Conservation (phyloP, 208 protist species). For the Leishmania tarentolae region DNA sequence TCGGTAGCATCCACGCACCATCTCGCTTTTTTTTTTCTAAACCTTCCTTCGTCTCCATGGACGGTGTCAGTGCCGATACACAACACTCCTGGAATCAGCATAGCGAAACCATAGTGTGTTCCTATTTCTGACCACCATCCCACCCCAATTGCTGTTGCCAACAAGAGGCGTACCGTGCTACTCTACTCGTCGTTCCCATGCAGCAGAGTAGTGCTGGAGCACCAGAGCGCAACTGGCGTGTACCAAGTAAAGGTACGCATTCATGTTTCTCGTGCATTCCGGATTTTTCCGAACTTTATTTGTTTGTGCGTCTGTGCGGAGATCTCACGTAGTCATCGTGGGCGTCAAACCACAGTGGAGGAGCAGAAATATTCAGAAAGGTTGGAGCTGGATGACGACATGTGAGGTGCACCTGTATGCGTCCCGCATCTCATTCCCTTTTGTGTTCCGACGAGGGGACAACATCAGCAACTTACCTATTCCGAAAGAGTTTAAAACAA, state of each 20-base stretch:
- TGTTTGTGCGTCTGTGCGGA: background rate
- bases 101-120: background rate
- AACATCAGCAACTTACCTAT: background rate
- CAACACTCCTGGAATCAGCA: background rate
- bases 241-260: background rate
- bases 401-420: background rate
- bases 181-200: background rate
- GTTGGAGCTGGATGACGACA: background rate
- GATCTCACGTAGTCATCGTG: background rate
- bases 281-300: background rate
- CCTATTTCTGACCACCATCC: background rate
- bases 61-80: background rate
- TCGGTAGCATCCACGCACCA: background rate
- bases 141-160: background rate
- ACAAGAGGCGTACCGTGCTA: background rate
- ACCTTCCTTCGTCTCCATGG: slow-evolving; percentile 9
- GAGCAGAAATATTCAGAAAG: background rate
- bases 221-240: background rate
- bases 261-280: background rate
- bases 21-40: slow-evolving; percentile 3
- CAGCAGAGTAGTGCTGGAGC: background rate
- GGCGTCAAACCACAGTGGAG: background rate
- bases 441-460: background rate
- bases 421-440: background rate
- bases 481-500: background rate